These are phyloP conservation scores for Straminergon stramineum DNA, from an alignment of 225 moss, liverwort and hornwort species.

Conservation along the genomic window DNA sequence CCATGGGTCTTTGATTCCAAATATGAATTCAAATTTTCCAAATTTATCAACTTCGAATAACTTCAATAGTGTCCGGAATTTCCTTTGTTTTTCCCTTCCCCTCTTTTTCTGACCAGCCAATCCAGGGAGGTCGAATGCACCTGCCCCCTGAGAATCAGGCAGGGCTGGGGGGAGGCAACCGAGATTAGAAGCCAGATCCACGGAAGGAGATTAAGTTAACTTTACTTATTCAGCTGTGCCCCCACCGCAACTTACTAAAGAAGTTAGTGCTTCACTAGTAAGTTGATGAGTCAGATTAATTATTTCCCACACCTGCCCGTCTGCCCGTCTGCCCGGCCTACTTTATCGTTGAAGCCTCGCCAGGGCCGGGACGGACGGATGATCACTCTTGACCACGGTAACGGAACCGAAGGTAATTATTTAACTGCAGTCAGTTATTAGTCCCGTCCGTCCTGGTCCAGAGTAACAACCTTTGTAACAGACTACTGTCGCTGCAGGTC, in stretches of 20 bases:
- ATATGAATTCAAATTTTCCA: neutral
- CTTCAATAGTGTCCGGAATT: too few relatives aligned
- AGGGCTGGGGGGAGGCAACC: neutral
- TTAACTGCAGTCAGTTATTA: neutral
- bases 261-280: neutral
- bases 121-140: neutral
- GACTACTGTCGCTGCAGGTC: neutral
- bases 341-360: neutral
- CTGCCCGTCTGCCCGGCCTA: neutral
- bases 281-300: neutral
- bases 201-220: neutral
- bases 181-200: constrained; percentile 1
- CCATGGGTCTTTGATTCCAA: neutral
- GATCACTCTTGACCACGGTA: neutral
- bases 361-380: neutral
- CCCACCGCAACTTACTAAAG: neutral
- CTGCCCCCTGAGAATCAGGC: neutral
- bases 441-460: neutral
- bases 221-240: neutral
- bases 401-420: too few relatives aligned
- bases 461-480: neutral
- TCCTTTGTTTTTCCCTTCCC: too few relatives aligned
- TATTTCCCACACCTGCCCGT: neutral
- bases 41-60: neutral
- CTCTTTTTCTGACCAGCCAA: too few relatives aligned